Conservation (phyloP, 1,139 yeast species). For the Blastobotrys illinoisensis region DNA sequence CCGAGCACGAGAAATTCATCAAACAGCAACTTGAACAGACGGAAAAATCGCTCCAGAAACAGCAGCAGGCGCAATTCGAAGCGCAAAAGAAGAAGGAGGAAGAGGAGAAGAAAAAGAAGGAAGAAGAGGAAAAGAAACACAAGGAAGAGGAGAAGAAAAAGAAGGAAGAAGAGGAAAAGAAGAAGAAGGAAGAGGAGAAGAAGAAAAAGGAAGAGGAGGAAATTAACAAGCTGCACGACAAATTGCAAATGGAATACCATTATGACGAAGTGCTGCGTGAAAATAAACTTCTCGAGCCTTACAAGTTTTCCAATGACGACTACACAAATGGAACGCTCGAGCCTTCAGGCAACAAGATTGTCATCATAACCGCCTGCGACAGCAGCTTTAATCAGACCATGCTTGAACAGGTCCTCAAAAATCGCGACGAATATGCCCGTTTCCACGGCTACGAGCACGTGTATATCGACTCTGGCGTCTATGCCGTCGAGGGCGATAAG, state of each 20-base stretch:
- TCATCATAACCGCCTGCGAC: slow-evolving; percentile 30
- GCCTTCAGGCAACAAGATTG: slow-evolving; percentile 26
- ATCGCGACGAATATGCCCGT: slow-evolving; percentile 31
- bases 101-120: neutral
- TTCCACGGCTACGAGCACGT: slow-evolving; percentile 31
- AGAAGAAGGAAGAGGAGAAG: neutral
- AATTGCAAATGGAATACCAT: neutral
- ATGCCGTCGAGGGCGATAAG: slow-evolving; percentile 14
- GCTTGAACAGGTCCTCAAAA: slow-evolving; percentile 23
- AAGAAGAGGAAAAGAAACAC: neutral
- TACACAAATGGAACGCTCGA: slow-evolving; percentile 15
- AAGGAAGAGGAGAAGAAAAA: neutral
- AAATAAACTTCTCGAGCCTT: neutral
- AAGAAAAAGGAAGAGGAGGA: neutral
- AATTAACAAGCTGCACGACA: neutral
- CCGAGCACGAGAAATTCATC: neutral
- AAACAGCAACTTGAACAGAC: neutral
- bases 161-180: neutral
- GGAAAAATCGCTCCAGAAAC: neutral
- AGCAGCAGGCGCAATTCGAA: neutral
- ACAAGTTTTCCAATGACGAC: neutral
- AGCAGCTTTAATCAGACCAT: slow-evolving; percentile 20
- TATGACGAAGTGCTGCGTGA: neutral
- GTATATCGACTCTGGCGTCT: slow-evolving; percentile 25
- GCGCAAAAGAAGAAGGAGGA: neutral